Base-by-base conservation (phyloP, 1,139 yeast genomes). In the Saccharomyces hybrid region DNA sequence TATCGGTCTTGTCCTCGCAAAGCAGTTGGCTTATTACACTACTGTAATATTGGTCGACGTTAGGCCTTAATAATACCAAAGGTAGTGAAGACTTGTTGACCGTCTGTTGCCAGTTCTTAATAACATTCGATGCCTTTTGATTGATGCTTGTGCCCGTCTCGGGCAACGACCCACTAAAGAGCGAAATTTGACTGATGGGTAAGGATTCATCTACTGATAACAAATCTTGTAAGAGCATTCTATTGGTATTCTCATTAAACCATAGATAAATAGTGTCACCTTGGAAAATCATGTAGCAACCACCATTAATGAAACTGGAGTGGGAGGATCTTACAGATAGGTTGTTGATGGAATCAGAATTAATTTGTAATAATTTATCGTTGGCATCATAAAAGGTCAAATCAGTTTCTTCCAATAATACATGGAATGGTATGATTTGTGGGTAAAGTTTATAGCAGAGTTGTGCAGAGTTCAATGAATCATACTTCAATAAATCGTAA, bases 381-480 rank as follows among this genome's bases (percentile, higher is more conserved):
- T 75, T 75, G 8, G 75, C 76, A 52, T 78, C 79, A 41, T 60
- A 69, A 49, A 75, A 72, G 25, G 76, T 65, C 47, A 86, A 80
- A 58, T 83, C 88, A 2, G 73, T 74, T 6, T 81, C 86, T 7
- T 73, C 75, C 52, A 70, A 52, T 54, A 88, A 70, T 2, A 81
- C 77, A 69, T 90, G 96, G 47, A 91, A 70, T 47, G 88, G 89
- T 49, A 88, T 77, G 58, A 93, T 75, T 4, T 88, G 83, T 1
- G 99, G 99, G 64, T 91, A 93, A 52, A 93, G 75, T 58, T 82
- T 83, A 57, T 81, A 80, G 48, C 83, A 73, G 38, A 93, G 74
- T 56, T 78, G 77, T 28, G 83, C 84, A 31, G 84, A 70, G 23
- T 88, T 82, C 72, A 81, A 75, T 11, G 77, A 73, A 57, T 80